Conservation (phyloP, 1,139 yeast genomes). For the Candida glucosophila region DNA sequence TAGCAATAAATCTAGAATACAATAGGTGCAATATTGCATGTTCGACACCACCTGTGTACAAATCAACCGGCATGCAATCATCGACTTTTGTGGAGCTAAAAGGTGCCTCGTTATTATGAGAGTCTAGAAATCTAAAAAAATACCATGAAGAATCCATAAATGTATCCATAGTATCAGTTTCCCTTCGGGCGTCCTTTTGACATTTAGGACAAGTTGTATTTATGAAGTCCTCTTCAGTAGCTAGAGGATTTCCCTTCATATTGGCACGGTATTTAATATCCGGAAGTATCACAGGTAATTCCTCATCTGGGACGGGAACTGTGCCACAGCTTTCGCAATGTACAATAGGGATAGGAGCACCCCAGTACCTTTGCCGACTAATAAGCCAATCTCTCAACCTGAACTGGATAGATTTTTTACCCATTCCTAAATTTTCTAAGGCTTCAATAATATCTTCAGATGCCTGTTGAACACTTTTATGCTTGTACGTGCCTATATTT, state of each 20-base stretch:
- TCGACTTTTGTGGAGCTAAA: constrained; percentile 48
- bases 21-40: constrained; percentile 89
- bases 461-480: constrained; percentile 45
- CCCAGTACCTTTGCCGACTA: constrained; percentile 95
- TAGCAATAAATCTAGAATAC: constrained; percentile 77
- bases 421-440: constrained; percentile 32
- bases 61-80: constrained; percentile 69
- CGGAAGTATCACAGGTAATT: constrained; percentile 79
- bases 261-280: constrained; percentile 29
- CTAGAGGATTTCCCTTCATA: constrained; percentile 67
- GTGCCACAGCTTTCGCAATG: constrained; percentile 82
- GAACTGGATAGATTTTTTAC: constrained; percentile 44
- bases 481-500: constrained; percentile 42
- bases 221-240: constrained; percentile 60
- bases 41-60: constrained; percentile 91
- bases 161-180: constrained; percentile 97
- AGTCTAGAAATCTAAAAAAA: constrained; percentile 74
- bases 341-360: constrained; percentile 93
- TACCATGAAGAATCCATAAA: constrained; percentile 98
- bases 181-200: constrained; percentile 67
- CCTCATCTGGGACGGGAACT: constrained; percentile 81
- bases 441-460: constrained; percentile 34
- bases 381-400: constrained; percentile 88
- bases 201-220: constrained; percentile 78
- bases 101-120: constrained; percentile 47